Evolutionary conservation across 257 asterid genomes (phyloP), one percentile per base, ranked within the genome.

Genomic region (Capsicum baccatum): DNA sequence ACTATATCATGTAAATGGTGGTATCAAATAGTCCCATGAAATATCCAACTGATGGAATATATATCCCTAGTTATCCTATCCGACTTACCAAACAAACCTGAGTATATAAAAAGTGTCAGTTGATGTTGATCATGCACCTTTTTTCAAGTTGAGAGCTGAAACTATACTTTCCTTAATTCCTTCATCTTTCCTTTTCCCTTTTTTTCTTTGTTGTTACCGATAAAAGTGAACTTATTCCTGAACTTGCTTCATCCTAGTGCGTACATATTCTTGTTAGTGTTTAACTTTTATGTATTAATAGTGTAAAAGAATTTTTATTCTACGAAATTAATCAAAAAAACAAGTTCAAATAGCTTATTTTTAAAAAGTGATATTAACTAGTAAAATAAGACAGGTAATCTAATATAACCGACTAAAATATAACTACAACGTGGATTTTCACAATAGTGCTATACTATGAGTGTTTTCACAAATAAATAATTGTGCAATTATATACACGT

Each of bases 181-280:
- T 74, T 50, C 60, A 21, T 74, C 14, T 50, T 50, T 6, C n/a
- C 5, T 68, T 37, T 68, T 39, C 1, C 33, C 1, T 26, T 11
- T 15, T 13, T 1, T 12, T 12, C 3, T 10, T 35, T 67, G 35
- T 12, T 69, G 55, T 69, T 44, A 10, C 16, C 47, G 16, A 16
- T 47, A 73, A 47, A 73, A 48, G 80, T 73, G 59, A 19, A n/a
- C 59, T 73, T 73, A 47, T 73, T 50, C 60, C 21, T 74, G 12
- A 26, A 50, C 60, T 21, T 74, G 80, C 80, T 74, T 74, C 62
- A 50, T 74, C 80, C 60, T 74, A 74, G 60, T 12, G 58, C 58
- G 47, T 47, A n/a, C 6, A 69, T 44, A 71, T 44, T 71, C 79
- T 19, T 3, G 10, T 47, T 39, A 44, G 17, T 17, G 37, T n/a